Evolutionary conservation across 176 grass and related monocot genomes (phyloP).

Genomic region (Ensete glaucum): DNA sequence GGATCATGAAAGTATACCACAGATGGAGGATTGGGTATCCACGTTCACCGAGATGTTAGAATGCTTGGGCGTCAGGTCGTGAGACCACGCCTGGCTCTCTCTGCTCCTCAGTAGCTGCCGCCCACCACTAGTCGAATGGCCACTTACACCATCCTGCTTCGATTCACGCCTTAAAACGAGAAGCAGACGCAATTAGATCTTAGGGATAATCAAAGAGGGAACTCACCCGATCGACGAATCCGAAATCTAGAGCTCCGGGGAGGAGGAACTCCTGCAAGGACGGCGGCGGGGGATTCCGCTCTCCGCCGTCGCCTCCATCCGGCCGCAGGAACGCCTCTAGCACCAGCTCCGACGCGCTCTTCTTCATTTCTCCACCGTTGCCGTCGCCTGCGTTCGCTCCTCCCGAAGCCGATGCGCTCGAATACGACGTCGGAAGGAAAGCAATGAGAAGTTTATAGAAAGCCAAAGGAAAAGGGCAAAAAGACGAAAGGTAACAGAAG

Average conservation of each 20-base stretch:
- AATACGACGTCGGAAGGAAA: not conserved
- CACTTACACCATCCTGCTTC: not conserved
- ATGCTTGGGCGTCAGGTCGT: not conserved
- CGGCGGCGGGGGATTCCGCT: slow-evolving; percentile 14
- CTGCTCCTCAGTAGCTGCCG: not conserved
- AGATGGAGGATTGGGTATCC: slow-evolving; percentile 1
- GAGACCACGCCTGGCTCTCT: slow-evolving; percentile 2
- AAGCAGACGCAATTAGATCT: not conserved
- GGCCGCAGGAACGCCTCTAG: slow-evolving; percentile 48
- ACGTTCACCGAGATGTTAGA: not conserved
- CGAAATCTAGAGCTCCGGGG: slow-evolving; percentile 19
- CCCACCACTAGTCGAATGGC: not conserved
- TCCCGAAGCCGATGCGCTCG: slow-evolving; percentile 2
- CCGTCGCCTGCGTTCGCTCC: not conserved
- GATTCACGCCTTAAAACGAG: not conserved
- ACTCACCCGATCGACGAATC: slow-evolving; percentile 15
- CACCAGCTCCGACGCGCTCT: slow-evolving; percentile 55
- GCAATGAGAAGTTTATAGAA: not conserved
- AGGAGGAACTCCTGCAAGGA: slow-evolving; percentile 19
- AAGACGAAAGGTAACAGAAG: not conserved
- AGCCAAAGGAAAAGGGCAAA: not conserved
- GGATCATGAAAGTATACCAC: not conserved
- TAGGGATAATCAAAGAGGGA: not conserved
- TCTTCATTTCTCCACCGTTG: slow-evolving; percentile 50
- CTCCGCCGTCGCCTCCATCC: slow-evolving; percentile 16